Percentiles rank a stretch among this genome's conserved stretches.
phyloP scores from a whole-genome alignment of 805 yeast genomes.

The Metschnikowia gelsemii region DNA sequence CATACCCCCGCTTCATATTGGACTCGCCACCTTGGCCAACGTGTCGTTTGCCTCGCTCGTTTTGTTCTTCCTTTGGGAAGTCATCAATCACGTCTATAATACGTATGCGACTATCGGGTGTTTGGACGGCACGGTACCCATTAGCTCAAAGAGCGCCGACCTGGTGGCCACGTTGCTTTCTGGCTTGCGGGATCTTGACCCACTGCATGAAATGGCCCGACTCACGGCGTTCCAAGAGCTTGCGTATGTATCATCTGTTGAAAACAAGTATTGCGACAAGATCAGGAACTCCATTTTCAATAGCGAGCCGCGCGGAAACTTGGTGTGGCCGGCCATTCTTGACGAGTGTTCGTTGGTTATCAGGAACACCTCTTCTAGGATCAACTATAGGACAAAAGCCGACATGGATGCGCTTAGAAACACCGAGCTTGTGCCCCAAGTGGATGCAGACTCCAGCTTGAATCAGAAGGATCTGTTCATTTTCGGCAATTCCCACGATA shows the following conservation, averaged over 20 bases:
- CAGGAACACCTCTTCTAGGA: slow-evolving; percentile 45
- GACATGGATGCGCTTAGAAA: slow-evolving; percentile 32
- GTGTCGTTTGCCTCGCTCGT: slow-evolving; percentile 35
- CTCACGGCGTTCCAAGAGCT: slow-evolving; percentile 76
- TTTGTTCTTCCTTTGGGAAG: slow-evolving; percentile 50
- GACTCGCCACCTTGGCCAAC: slow-evolving; percentile 25
- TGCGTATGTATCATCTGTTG: slow-evolving; percentile 57
- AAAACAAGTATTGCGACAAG: slow-evolving; percentile 35
- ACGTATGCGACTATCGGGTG: slow-evolving; percentile 74
- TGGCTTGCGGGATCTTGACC: slow-evolving; percentile 56
- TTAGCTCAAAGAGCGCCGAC: slow-evolving; percentile 56
- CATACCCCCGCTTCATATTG: slow-evolving; percentile 36
- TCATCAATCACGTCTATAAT: slow-evolving; percentile 54
- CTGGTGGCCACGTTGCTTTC: slow-evolving; percentile 63
- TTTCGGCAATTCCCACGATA: slow-evolving; percentile 37
- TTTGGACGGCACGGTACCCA: slow-evolving; percentile 60
- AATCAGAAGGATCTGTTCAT: slow-evolving; percentile 15
- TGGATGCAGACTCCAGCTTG: not conserved
- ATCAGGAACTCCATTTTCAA: slow-evolving; percentile 55
- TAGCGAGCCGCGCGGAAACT: slow-evolving; percentile 41
- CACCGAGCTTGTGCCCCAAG: slow-evolving; percentile 12
- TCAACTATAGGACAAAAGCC: slow-evolving; percentile 33
- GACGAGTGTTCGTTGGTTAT: slow-evolving; percentile 60
- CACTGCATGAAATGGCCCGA: slow-evolving; percentile 34
- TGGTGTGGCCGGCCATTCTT: slow-evolving; percentile 57